A percentile compares a stretch with the other conserved stretches of the same genome.
These are phyloP conservation scores for Chenopodium album DNA, from an alignment of 148 eudicot genomes.

Conservation along the genomic window DNA sequence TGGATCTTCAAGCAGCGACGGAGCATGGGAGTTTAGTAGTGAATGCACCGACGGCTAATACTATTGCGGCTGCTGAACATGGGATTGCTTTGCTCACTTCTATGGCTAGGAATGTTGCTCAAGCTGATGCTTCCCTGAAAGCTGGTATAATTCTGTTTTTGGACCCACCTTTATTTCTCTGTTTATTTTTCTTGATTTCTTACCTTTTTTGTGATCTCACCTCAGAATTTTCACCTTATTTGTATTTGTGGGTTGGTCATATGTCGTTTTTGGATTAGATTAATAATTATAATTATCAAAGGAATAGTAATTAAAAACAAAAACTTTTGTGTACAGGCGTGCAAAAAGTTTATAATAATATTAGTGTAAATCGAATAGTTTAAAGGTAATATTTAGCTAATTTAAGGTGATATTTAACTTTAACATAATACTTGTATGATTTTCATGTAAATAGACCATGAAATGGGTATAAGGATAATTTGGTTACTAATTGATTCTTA, in stretches of 20 bases:
- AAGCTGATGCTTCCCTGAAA: slow-evolving; percentile 89
- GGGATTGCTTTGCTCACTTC: slow-evolving; percentile 76
- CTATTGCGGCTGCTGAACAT: slow-evolving; percentile 93
- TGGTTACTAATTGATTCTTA: no score
- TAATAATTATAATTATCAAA: no score
- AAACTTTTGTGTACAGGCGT: no score
- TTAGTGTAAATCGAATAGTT: no score
- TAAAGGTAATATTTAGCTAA: no score
- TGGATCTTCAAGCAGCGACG: slow-evolving; percentile 87
- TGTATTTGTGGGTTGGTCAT: neutral
- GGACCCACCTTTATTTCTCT: neutral
- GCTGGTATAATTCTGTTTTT: slow-evolving; percentile 42
- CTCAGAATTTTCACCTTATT: neutral
- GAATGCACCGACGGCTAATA: slow-evolving; percentile 88
- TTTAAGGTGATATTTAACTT: no score
- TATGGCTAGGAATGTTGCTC: slow-evolving; percentile 91
- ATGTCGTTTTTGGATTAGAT: no score
- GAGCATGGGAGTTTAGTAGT: slow-evolving; percentile 81
- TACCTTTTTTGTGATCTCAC: neutral
- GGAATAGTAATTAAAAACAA: no score
- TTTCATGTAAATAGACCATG: no score
- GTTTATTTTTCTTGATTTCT: neutral
- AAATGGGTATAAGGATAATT: no score
- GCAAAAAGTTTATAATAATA: no score
- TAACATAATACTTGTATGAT: no score